phyloP scores from a whole-genome alignment of 139 green algal genomes.

The Haematococcus sp. region DNA sequence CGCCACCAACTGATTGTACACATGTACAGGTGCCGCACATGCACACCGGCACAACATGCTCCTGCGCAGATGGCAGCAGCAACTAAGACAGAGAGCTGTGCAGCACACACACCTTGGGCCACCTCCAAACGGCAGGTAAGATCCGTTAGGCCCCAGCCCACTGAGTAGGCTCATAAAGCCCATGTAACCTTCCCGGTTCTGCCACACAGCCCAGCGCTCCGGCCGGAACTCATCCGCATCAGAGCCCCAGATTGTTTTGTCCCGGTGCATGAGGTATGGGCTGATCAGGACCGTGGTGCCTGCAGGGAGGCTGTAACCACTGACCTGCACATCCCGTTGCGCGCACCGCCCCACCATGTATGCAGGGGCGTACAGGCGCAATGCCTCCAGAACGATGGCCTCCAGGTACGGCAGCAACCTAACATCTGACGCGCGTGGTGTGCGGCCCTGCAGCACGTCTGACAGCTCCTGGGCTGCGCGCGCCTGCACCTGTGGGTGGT shows the following conservation, averaged over 20 bases:
- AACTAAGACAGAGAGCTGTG: too few relatives aligned
- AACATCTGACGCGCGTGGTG: slow-evolving; percentile 19
- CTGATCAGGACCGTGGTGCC: slow-evolving; percentile 20
- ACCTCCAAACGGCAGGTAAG: slow-evolving; percentile 74
- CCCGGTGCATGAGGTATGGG: slow-evolving; percentile 81
- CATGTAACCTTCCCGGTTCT: not conserved
- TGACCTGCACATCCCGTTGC: slow-evolving; percentile 24
- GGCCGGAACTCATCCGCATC: slow-evolving; percentile 53
- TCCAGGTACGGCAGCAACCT: slow-evolving; percentile 53
- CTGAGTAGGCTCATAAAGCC: slow-evolving; percentile 34
- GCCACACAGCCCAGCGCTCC: slow-evolving; percentile 61
- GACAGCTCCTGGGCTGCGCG: slow-evolving; percentile 39
- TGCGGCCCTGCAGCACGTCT: slow-evolving; percentile 19
- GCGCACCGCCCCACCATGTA: slow-evolving; percentile 88
- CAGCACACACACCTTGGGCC: slow-evolving; percentile 41
- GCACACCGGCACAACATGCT: too few relatives aligned
- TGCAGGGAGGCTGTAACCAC: slow-evolving; percentile 24
- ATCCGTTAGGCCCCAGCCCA: slow-evolving; percentile 62
- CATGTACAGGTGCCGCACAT: not conserved
- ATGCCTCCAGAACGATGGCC: slow-evolving; percentile 73
- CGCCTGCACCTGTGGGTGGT: slow-evolving; percentile 51
- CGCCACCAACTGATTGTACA: not conserved
- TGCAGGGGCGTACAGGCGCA: slow-evolving; percentile 81
- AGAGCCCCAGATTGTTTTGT: slow-evolving; percentile 22
- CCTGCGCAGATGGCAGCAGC: too few relatives aligned